Percentiles rank a stretch among this genome's conserved stretches.
Conservation (phyloP, 345 rosid species). For the Citrus maxima region DNA sequence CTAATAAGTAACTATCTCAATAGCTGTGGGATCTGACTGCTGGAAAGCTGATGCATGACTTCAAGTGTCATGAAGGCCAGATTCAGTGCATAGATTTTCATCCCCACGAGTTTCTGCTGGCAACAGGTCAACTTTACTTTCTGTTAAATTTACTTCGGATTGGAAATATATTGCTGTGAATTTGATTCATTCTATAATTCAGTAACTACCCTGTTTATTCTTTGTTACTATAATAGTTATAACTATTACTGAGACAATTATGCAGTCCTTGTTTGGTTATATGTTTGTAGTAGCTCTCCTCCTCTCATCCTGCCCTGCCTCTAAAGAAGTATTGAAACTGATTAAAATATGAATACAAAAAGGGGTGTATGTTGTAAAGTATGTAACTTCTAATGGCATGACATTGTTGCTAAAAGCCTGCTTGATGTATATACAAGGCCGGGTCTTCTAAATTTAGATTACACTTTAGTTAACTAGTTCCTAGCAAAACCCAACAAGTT, state of each 20-base stretch:
- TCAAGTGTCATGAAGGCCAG: constrained; percentile 92
- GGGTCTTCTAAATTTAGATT: background rate
- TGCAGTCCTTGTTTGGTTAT: background rate
- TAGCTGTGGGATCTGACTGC: constrained; percentile 99
- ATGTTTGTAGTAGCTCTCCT: background rate
- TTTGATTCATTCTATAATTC: constrained; percentile 6
- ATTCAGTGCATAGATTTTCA: constrained; percentile 97
- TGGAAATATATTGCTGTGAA: background rate
- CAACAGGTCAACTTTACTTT: constrained; percentile 67
- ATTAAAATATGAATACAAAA: background rate
- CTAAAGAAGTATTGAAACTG: background rate
- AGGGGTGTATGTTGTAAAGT: background rate
- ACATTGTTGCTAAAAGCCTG: background rate
- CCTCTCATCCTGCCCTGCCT: background rate
- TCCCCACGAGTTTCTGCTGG: constrained; percentile 92
- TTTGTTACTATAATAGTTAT: background rate
- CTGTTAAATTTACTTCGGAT: background rate
- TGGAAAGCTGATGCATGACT: constrained; percentile 89
- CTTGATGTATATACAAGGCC: background rate
- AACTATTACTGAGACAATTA: background rate
- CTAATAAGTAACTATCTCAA: constrained; percentile 10
- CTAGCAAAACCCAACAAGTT: background rate
- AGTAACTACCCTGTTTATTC: background rate
- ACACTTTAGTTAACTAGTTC: background rate
- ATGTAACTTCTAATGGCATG: background rate